These are phyloP conservation scores for Sicyos baderoa DNA, from an alignment of 306 rosid species.

Conservation along the genomic window DNA sequence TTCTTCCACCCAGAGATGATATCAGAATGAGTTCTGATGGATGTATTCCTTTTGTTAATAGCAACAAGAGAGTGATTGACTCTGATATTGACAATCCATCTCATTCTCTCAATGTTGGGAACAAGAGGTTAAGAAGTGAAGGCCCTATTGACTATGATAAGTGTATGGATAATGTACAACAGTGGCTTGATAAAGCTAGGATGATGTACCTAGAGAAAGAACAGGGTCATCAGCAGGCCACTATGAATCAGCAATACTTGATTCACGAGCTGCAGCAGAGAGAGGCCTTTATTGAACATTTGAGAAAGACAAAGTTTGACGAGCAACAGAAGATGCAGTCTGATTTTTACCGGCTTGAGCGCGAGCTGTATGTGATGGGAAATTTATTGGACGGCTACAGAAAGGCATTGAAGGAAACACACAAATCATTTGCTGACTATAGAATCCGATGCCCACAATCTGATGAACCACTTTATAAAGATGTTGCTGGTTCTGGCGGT, in stretches of 20 bases:
- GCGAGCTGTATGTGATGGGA: constrained; percentile 64
- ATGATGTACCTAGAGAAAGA: constrained; percentile 50
- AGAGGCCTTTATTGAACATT: constrained; percentile 39
- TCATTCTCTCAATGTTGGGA: constrained; percentile 42
- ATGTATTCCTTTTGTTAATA: constrained; percentile 53
- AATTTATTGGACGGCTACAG: constrained; percentile 64
- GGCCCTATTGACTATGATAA: constrained; percentile 43
- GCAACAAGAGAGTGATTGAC: constrained; percentile 56
- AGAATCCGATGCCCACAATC: constrained; percentile 48
- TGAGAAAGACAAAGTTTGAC: constrained; percentile 56
- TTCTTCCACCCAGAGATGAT: constrained; percentile 64
- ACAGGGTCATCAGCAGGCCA: constrained; percentile 40
- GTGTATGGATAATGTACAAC: constrained; percentile 54
- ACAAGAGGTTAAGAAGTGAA: constrained; percentile 61
- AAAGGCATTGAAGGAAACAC: constrained; percentile 65
- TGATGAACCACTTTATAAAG: constrained; percentile 78
- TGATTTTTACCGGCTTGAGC: constrained; percentile 58
- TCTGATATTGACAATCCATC: constrained; percentile 47
- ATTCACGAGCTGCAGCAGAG: constrained; percentile 64
- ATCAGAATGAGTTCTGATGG: constrained; percentile 38
- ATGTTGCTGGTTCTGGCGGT: constrained; percentile 84
- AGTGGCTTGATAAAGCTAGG: constrained; percentile 59
- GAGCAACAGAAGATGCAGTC: constrained; percentile 55
- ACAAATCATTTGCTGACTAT: constrained; percentile 54
- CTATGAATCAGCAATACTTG: constrained; percentile 43